These are phyloP conservation scores for Fusarium agapanthi DNA, from an alignment of 2,329 filamentous ascomycete species.

Conservation along the genomic window DNA sequence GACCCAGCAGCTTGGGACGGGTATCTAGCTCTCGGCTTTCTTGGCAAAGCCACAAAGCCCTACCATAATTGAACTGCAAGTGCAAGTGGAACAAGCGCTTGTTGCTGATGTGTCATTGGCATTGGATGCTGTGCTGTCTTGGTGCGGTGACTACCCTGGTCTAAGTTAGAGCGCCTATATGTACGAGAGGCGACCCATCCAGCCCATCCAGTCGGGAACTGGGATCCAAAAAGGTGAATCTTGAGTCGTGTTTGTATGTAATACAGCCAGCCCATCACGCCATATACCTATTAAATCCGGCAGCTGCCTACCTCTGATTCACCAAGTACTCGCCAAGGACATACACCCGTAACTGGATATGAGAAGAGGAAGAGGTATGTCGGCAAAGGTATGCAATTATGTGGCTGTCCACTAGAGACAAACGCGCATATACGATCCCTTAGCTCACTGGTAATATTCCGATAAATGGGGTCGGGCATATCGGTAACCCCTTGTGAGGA, in stretches of 20 bases:
- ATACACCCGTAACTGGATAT: neutral
- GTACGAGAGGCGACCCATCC: constrained; percentile 32
- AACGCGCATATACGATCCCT: constrained; percentile 16
- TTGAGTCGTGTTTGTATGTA: neutral
- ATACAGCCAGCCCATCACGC: neutral
- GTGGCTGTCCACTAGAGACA: constrained; percentile 19
- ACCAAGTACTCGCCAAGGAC: neutral
- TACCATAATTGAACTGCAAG: constrained; percentile 24
- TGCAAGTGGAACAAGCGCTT: constrained; percentile 19
- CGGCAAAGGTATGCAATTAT: constrained; percentile 5
- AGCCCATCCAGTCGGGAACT: constrained; percentile 30
- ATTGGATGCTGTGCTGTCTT: constrained; percentile 17
- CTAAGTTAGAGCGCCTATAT: constrained; percentile 17
- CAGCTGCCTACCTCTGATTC: neutral
- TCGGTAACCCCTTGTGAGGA: constrained; percentile 11
- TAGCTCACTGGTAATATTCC: neutral
- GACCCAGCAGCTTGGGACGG: constrained; percentile 45
- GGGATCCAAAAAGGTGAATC: neutral
- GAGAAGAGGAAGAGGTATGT: neutral
- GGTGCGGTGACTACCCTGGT: constrained; percentile 22
- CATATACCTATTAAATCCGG: neutral
- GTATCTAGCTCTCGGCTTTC: constrained; percentile 42
- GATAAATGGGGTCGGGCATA: neutral
- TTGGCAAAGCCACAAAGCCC: constrained; percentile 35
- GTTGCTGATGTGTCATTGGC: constrained; percentile 16